These are phyloP conservation scores for Eucalyptus polybractea DNA, from an alignment of 345 rosid species.

Conservation along the genomic window DNA sequence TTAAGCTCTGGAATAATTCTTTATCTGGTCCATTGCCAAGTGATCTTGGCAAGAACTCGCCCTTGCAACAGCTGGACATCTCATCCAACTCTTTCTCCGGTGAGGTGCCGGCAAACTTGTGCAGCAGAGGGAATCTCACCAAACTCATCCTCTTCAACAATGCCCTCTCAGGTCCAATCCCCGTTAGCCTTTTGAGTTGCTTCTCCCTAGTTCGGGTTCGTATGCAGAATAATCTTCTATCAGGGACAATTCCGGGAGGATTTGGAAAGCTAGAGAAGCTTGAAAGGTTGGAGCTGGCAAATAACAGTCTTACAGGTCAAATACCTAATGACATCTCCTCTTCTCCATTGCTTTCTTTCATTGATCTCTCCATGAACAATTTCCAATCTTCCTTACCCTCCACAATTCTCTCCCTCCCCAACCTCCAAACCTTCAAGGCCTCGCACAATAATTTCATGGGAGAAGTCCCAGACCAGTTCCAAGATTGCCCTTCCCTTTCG, in stretches of 20 bases:
- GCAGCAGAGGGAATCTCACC: conserved; percentile 66
- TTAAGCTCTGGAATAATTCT: conserved; percentile 93
- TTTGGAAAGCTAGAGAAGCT: conserved; percentile 74
- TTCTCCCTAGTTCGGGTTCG: conserved; percentile 71
- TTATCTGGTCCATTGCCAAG: conserved; percentile 66
- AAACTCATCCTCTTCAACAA: conserved; percentile 92
- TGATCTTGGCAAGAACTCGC: conserved; percentile 66
- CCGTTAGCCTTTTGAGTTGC: conserved; percentile 44
- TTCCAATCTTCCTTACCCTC: conserved; percentile 62
- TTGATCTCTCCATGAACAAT: conserved; percentile 67
- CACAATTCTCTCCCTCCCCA: conserved; percentile 66
- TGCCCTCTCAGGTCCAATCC: conserved; percentile 65
- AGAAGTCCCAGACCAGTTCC: conserved; percentile 83
- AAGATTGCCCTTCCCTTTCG: conserved; percentile 82
- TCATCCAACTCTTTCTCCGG: conserved; percentile 81
- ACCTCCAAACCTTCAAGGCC: conserved; percentile 53
- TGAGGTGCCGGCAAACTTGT: conserved; percentile 48
- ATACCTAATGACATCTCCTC: conserved; percentile 57
- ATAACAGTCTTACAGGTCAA: conserved; percentile 62
- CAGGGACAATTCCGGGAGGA: conserved; percentile 71
- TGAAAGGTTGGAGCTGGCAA: conserved; percentile 69
- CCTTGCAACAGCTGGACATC: conserved; percentile 73
- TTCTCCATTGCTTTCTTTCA: conserved; percentile 73
- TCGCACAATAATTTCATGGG: conserved; percentile 54
- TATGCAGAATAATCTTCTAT: conserved; percentile 65